Conservation (phyloP, 2,329 filamentous ascomycete genomes). For the Fusarium mexicanum region DNA sequence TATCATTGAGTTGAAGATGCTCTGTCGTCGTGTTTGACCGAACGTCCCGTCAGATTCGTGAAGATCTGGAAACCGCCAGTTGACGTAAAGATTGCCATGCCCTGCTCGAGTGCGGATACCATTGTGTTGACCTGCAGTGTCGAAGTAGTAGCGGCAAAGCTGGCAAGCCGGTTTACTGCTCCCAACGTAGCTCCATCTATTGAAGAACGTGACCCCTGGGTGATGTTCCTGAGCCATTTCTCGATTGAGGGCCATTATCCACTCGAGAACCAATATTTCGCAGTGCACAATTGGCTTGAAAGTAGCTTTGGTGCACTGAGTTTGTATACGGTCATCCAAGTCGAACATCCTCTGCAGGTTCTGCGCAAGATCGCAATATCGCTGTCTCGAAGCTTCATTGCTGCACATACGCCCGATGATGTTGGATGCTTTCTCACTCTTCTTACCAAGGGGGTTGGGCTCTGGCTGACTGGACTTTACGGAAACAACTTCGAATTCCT, state of each 20-base stretch:
- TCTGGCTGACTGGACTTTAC: slow-evolving; percentile 41
- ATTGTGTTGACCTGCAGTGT: slow-evolving; percentile 16
- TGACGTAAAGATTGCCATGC: slow-evolving; percentile 52
- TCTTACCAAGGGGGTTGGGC: slow-evolving; percentile 28
- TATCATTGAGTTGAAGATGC: slow-evolving; percentile 42
- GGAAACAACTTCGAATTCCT: slow-evolving; percentile 41
- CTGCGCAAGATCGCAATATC: slow-evolving; percentile 14
- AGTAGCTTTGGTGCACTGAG: neutral
- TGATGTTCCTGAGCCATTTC: neutral
- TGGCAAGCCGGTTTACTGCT: slow-evolving; percentile 54
- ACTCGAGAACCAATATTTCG: slow-evolving; percentile 47
- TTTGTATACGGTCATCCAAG: slow-evolving; percentile 40
- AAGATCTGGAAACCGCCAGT: slow-evolving; percentile 52
- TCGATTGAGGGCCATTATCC: slow-evolving; percentile 29
- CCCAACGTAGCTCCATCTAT: slow-evolving; percentile 51
- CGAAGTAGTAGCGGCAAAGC: slow-evolving; percentile 52
- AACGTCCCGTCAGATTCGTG: slow-evolving; percentile 4
- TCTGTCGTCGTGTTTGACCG: slow-evolving; percentile 21
- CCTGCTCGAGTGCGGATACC: slow-evolving; percentile 43
- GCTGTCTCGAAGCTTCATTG: neutral
- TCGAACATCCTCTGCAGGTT: slow-evolving; percentile 35
- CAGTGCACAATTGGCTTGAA: slow-evolving; percentile 49
- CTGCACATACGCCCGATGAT: slow-evolving; percentile 40
- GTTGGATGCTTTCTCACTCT: slow-evolving; percentile 22
- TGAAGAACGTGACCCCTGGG: slow-evolving; percentile 42